phyloP scores from a whole-genome alignment of 768 basidiomycete species.

The Stropharia rugosoannulata region DNA sequence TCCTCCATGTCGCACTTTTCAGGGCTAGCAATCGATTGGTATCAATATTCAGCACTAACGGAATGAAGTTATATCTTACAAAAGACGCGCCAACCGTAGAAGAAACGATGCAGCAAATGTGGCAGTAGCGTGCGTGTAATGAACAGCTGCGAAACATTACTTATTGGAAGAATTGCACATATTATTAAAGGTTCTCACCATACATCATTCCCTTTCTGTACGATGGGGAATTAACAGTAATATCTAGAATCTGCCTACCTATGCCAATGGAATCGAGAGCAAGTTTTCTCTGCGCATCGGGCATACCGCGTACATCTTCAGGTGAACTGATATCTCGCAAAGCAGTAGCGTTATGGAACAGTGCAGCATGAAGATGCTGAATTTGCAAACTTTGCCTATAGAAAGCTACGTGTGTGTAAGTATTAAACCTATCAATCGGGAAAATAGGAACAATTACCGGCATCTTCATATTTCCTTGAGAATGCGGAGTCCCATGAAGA shows the following conservation, averaged over 20 bases:
- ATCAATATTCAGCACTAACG: not conserved
- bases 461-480: slow-evolving; percentile 81
- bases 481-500: slow-evolving; percentile 77
- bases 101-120: slow-evolving; percentile 93
- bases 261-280: slow-evolving; percentile 83
- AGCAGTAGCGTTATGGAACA: slow-evolving; percentile 84
- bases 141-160: slow-evolving; percentile 56
- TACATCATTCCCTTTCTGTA: slow-evolving; percentile 94
- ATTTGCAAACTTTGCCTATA: slow-evolving; percentile 88
- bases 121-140: slow-evolving; percentile 89
- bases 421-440: not conserved
- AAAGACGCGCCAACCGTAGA: slow-evolving; percentile 81
- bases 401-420: slow-evolving; percentile 53
- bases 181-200: slow-evolving; percentile 40
- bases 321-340: slow-evolving; percentile 81
- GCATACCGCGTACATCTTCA: slow-evolving; percentile 86
- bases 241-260: slow-evolving; percentile 77
- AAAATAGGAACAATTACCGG: slow-evolving; percentile 43
- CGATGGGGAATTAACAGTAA: slow-evolving; percentile 78
- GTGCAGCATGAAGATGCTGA: slow-evolving; percentile 82
- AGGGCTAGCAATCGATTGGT: slow-evolving; percentile 48
- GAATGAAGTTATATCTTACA: slow-evolving; percentile 50
- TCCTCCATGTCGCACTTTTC: slow-evolving; percentile 76
- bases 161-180: not conserved
- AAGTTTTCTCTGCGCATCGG: slow-evolving; percentile 69